Evolutionary conservation across 352 stramenopile species (phyloP).

Genomic region (Aphanomyces invadans): DNA sequence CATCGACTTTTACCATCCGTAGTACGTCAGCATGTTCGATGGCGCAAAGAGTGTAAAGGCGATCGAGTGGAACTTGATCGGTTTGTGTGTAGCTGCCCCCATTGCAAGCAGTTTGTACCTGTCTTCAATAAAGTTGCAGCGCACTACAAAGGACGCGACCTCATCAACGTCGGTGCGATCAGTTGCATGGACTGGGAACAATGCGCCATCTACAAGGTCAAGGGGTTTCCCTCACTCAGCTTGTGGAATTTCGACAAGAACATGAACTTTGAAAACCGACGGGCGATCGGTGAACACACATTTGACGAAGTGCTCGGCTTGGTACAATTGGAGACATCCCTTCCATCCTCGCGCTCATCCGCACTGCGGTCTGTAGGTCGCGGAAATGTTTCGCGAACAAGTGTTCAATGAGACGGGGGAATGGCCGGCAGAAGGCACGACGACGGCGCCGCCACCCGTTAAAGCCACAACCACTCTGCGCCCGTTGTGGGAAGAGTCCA

Average conservation of each 20-base stretch:
- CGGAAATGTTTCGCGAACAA: conserved; percentile 48
- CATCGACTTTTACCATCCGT: conserved; percentile 81
- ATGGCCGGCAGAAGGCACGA: conserved; percentile 31
- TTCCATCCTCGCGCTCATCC: not conserved
- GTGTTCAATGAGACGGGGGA: conserved; percentile 64
- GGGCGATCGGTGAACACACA: conserved; percentile 72
- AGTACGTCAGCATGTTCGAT: too few species aligned
- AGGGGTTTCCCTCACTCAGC: conserved; percentile 74
- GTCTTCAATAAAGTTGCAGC: conserved; percentile 52
- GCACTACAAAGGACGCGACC: conserved; percentile 58
- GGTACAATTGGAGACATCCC: not conserved
- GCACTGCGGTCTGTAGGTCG: conserved; percentile 38
- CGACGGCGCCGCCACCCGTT: conserved; percentile 6
- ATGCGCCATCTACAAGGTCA: conserved; percentile 66
- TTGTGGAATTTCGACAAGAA: conserved; percentile 74
- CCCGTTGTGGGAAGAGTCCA: conserved; percentile 71
- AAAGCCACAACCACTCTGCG: conserved; percentile 16
- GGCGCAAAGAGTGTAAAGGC: too few species aligned
- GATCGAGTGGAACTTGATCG: conserved; percentile 17
- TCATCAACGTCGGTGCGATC: conserved; percentile 62
- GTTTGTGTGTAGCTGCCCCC: conserved; percentile 52
- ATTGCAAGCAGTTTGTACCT: conserved; percentile 73
- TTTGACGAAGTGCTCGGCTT: conserved; percentile 60
- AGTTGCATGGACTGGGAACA: conserved; percentile 85
- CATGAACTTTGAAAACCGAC: conserved; percentile 55